Percentiles rank a stretch among this genome's conserved stretches.
Conservation (phyloP, 345 rosid genomes). For the Citrus hindsii region DNA sequence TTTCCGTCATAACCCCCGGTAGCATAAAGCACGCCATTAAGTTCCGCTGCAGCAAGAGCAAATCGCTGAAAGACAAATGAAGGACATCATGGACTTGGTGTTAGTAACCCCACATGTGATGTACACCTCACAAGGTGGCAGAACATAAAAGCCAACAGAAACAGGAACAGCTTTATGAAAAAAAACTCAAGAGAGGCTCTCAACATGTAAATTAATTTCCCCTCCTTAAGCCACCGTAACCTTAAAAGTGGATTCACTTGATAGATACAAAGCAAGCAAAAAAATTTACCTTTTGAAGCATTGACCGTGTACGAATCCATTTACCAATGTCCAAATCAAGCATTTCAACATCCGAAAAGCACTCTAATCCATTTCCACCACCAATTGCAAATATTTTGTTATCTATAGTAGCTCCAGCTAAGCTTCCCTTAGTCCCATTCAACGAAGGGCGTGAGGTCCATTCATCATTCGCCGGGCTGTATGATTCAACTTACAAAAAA, state of each 20-base stretch:
- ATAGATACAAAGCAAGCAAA: not conserved
- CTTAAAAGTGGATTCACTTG: not conserved
- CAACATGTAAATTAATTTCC: not conserved
- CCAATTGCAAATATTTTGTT: slow-evolving; percentile 67
- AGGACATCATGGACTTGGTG: slow-evolving; percentile 2
- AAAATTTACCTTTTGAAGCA: slow-evolving; percentile 55
- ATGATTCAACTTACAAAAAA: slow-evolving; percentile 58
- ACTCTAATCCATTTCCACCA: slow-evolving; percentile 52
- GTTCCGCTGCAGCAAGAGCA: slow-evolving; percentile 66
- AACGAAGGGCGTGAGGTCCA: slow-evolving; percentile 62
- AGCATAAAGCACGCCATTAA: slow-evolving; percentile 61
- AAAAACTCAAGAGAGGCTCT: not conserved
- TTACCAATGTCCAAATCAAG: slow-evolving; percentile 65
- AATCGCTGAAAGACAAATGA: slow-evolving; percentile 50
- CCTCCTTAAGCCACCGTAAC: not conserved
- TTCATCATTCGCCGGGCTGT: slow-evolving; percentile 40
- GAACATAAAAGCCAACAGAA: not conserved
- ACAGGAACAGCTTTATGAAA: not conserved
- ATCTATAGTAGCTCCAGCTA: slow-evolving; percentile 55
- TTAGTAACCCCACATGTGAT: not conserved
- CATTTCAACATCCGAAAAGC: slow-evolving; percentile 79
- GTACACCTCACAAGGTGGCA: not conserved
- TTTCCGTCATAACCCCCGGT: slow-evolving; percentile 69
- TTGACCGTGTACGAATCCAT: slow-evolving; percentile 63
- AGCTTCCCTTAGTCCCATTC: slow-evolving; percentile 47